Evolutionary conservation across 805 yeast genomes (phyloP), one percentile per base, ranked within the genome.

Genomic region (Isabelozyma heimii): DNA sequence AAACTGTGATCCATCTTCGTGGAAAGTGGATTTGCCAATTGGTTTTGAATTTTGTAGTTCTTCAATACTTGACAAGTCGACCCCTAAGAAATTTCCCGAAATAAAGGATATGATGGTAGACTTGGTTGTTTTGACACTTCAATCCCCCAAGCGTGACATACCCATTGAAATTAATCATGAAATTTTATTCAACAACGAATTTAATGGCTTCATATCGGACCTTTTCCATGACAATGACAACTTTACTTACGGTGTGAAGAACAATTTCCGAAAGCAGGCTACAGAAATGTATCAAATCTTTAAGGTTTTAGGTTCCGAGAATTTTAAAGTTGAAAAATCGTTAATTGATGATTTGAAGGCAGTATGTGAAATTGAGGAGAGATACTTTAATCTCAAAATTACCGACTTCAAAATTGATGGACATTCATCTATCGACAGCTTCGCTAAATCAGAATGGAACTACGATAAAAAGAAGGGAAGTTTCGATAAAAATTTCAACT

Each of bases 281-380:
- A 43, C 45, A 0, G 58, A 66, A 45, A 45, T 71, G 4, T 49
- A 52, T 33, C 38, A 51, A 7, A 26, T 66, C 1, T 45, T 52
- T 14, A 53, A 55, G 28, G 56, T 47, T 8, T 46, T 70, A 13
- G 70, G 70, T 0, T 13, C 51, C 0, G 61, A 58, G 0, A 61
- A 60, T 40, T 62, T 70, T 49, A 52, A 51, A 49, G 43, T 72
- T 4, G 75, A 71, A 17, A 57, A 52, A 37, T 53, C 56, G 13
- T 58, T 72, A 38, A 52, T 63, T 15, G 62, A 63, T 8, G 74
- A 71, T 48, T 30, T 71, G 6, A 58, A 58, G 30, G 57, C 66
- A n/a, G 47, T 72, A 42, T 57, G 68, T 16, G 51, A 60, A 5
- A 47, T 64, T 8, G 56, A 64, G 13, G 62, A 59, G 15, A 70